Base-by-base conservation (phyloP, 1,139 yeast species). In the Meyerozyma smithsonii region DNA sequence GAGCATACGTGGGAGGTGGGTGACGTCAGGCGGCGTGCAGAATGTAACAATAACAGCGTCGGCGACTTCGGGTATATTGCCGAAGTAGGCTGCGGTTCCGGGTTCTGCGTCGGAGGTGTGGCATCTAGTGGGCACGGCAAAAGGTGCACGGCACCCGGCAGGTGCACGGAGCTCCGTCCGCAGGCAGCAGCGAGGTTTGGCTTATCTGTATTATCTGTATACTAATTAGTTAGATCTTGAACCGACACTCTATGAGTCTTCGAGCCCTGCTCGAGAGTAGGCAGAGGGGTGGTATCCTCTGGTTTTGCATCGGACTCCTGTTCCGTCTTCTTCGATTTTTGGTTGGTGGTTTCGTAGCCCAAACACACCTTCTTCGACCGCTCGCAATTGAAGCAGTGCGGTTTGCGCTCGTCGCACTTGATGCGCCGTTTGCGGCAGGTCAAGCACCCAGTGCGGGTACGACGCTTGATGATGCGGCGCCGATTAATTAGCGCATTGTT, bases 331-430 rank as follows among this genome's bases (percentile, higher is more conserved):
- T 18, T 11, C 10, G 34, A 16, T 21, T 30, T 30, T 11, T 16
- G 21, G 4, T 18, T 18, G 34, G 59, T 47, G 39, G 58, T 59
- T 48, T 70, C 86, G 55, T 83, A 83, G 3, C 88, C 89, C 10
- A 81, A 63, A 52, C 95, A 85, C 11, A 76, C 74, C 47, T 85
- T 79, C 47, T 79, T 79, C 36, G 83, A 73, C 46, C 85, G 74
- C 51, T 79, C 84, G 57, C 95, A 85, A 57, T 85, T 84, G 52
- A 66, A 70, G 55, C 94, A 85, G 39, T 74, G 71, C 1, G 92
- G 92, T 49, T 81, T 84, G 38, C 82, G 62, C 43, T 58, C 62
- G 43, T 58, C 62, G 37, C 62, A 58, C 46, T 58, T 58, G 44
- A 58, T 58, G 18, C 62, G 49, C 16, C 62, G 46, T 47, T 58